Evolutionary conservation across 2,329 filamentous ascomycete species (phyloP).

Genomic region (Pyricularia grisea): DNA sequence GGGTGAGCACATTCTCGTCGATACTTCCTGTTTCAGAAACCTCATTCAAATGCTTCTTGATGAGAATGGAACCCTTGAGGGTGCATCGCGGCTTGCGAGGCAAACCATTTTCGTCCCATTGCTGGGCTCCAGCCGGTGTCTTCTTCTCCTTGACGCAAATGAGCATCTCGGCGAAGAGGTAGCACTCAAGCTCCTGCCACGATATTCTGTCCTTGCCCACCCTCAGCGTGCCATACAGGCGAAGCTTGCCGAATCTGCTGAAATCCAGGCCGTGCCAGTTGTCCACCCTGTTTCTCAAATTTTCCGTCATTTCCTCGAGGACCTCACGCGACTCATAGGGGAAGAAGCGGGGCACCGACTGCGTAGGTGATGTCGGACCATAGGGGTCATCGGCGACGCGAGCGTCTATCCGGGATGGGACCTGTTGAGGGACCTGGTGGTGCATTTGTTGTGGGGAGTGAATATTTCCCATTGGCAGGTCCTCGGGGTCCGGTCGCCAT

Average conservation of each 20-base stretch:
- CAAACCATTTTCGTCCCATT: constrained; percentile 52
- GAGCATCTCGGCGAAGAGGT: constrained; percentile 95
- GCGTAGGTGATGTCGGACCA: constrained; percentile 13
- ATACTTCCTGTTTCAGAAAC: constrained; percentile 58
- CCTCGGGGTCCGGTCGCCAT: constrained; percentile 79
- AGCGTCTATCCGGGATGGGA: constrained; percentile 46
- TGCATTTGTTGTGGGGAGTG: constrained; percentile 25
- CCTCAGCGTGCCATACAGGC: constrained; percentile 78
- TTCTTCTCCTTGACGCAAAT: constrained; percentile 99
- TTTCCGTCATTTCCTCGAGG: constrained; percentile 78
- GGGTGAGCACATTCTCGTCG: constrained; percentile 78
- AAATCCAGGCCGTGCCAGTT: constrained; percentile 98
- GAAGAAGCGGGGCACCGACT: constrained; percentile 44
- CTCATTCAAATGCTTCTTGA: constrained; percentile 94
- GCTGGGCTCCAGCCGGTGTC: constrained; percentile 24
- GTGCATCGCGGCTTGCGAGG: constrained; percentile 70
- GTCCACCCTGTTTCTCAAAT: constrained; percentile 74
- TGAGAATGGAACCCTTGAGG: constrained; percentile 92
- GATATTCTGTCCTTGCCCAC: constrained; percentile 94
- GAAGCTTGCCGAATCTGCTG: constrained; percentile 81
- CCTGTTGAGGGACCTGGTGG: constrained; percentile 21
- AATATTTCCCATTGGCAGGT: constrained; percentile 49
- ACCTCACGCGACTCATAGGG: constrained; percentile 69
- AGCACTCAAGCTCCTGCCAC: constrained; percentile 97
- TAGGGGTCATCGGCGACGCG: constrained; percentile 19